Evolutionary conservation across 2,329 filamentous ascomycete genomes (phyloP).

Genomic region (Diaporthe vaccinii): DNA sequence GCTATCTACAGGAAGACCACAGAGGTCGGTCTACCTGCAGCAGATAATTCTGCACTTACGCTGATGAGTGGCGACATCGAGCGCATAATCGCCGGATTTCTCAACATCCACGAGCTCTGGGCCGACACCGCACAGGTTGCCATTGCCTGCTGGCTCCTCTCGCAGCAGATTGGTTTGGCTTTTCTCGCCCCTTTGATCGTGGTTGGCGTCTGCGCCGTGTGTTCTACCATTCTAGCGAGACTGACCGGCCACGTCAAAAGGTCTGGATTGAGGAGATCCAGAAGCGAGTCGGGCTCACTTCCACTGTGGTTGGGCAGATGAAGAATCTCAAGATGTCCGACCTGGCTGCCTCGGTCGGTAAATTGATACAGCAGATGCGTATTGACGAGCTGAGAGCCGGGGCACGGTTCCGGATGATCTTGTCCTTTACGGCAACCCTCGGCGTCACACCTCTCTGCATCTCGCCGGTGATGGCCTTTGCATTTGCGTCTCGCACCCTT

Average conservation of each 20-base stretch:
- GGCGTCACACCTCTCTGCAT: conserved; percentile 51
- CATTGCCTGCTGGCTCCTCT: conserved; percentile 51
- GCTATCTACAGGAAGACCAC: conserved; percentile 53
- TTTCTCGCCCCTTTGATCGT: conserved; percentile 51
- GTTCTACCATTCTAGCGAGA: conserved; percentile 41
- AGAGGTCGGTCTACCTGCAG: conserved; percentile 33
- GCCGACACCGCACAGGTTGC: conserved; percentile 50
- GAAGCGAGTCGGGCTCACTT: conserved; percentile 46
- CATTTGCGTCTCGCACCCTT: conserved; percentile 44
- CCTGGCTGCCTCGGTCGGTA: conserved; percentile 46
- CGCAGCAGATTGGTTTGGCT: conserved; percentile 48
- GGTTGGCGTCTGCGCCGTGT: conserved; percentile 44
- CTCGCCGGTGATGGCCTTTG: conserved; percentile 52
- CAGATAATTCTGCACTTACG: conserved; percentile 51
- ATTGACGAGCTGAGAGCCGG: conserved; percentile 46
- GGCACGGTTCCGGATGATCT: conserved; percentile 43
- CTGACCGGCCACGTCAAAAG: conserved; percentile 45
- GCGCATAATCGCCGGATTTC: conserved; percentile 49
- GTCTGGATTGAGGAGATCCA: conserved; percentile 51
- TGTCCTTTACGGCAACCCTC: conserved; percentile 46
- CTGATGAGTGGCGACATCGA: conserved; percentile 56
- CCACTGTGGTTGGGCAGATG: conserved; percentile 47
- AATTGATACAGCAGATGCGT: conserved; percentile 45
- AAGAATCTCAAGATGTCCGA: conserved; percentile 50
- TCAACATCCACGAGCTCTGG: conserved; percentile 53